These are phyloP conservation scores for Beauveria medogensis DNA, from an alignment of 2,329 filamentous ascomycete genomes.

Conservation along the genomic window DNA sequence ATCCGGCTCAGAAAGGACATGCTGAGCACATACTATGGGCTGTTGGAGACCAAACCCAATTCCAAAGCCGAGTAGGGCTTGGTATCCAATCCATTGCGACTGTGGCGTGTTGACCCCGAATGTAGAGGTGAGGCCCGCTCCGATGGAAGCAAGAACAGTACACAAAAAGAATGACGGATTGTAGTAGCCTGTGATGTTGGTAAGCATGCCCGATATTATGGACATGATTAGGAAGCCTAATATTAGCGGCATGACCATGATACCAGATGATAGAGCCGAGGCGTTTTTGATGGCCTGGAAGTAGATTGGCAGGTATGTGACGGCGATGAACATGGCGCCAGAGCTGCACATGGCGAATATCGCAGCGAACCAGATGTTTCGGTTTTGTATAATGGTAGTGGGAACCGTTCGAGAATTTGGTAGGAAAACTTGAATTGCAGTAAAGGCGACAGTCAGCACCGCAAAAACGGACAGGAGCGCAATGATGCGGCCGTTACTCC, in stretches of 20 bases:
- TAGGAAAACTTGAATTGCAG: slow-evolving; percentile 24
- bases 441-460: slow-evolving; percentile 23
- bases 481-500: slow-evolving; percentile 22
- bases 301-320: slow-evolving; percentile 25
- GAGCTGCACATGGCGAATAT: slow-evolving; percentile 27
- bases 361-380: slow-evolving; percentile 24
- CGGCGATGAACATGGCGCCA: slow-evolving; percentile 17
- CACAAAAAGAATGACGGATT: slow-evolving; percentile 29
- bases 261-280: slow-evolving; percentile 20
- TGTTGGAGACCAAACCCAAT: slow-evolving; percentile 34
- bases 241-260: slow-evolving; percentile 12
- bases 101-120: slow-evolving; percentile 24
- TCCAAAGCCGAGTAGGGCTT: slow-evolving; percentile 34
- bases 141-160: slow-evolving; percentile 22
- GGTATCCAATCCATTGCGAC: slow-evolving; percentile 34
- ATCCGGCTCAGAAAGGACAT: slow-evolving; percentile 29
- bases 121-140: slow-evolving; percentile 31
- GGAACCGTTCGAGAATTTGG: slow-evolving; percentile 32
- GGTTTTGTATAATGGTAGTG: slow-evolving; percentile 28
- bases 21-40: slow-evolving; percentile 33
- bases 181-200: slow-evolving; percentile 31
- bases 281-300: slow-evolving; percentile 31
- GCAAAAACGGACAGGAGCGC: slow-evolving; percentile 28
- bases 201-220: slow-evolving; percentile 17
- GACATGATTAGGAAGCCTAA: neutral